A percentile compares a stretch with the other conserved stretches of the same genome.
phyloP scores from a whole-genome alignment of 805 yeast genomes.

The Yarrowia sp. region DNA sequence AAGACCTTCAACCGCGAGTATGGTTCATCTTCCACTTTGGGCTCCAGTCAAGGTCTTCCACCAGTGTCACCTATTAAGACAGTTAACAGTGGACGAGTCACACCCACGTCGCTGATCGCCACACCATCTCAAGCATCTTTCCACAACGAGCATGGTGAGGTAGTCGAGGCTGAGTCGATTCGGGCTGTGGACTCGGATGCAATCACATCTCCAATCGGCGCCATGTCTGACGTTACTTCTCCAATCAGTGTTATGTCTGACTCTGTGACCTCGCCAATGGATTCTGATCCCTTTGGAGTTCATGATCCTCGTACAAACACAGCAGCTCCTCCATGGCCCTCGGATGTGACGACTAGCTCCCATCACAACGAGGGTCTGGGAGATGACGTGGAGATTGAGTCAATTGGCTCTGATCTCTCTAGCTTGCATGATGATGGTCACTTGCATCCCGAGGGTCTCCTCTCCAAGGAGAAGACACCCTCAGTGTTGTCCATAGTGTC shows the following conservation, averaged over 20 bases:
- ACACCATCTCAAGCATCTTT: conserved; percentile 11
- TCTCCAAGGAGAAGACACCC: background rate
- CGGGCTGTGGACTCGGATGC: background rate
- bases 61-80: conserved; percentile 19
- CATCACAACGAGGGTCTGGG: background rate
- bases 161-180: background rate
- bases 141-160: conserved; percentile 16
- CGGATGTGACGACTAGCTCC: background rate
- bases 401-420: background rate
- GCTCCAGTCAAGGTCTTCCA: background rate
- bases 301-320: conserved; percentile 15
- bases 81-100: conserved; percentile 14
- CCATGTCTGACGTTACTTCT: background rate
- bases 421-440: background rate
- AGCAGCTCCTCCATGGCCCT: conserved; percentile 17
- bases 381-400: conserved; percentile 21
- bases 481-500: conserved; percentile 1
- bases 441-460: background rate
- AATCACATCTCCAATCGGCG: background rate
- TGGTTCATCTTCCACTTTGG: background rate
- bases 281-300: conserved; percentile 3
- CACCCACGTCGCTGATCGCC: conserved; percentile 6
- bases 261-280: background rate
- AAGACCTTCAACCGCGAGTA: conserved; percentile 10
- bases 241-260: background rate